Base-by-base conservation (phyloP, 371 early-diverging fungal species). In the Aphelidium insulamus region DNA sequence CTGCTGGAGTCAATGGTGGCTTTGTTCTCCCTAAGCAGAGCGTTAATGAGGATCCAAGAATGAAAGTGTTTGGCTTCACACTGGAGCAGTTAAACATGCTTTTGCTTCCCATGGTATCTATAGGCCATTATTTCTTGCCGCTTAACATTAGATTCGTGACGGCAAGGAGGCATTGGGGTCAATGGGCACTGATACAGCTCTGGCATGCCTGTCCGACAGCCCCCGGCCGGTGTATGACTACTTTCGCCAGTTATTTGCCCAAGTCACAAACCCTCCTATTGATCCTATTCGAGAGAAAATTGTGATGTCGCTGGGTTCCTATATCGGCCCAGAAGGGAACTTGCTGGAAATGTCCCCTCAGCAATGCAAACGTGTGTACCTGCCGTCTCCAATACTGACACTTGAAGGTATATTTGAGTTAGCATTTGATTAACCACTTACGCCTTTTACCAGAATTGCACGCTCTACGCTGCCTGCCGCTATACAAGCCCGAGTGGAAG, bases 241-340 rank as follows among this genome's bases (percentile, higher is more conserved):
- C 61, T 87, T 94, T 59, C 72, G 88, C 22, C 79, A 94, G 56
- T 59, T 91, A 14, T 88, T 90, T 41, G 95, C 95, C 18, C 95
- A 94, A 54, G 95, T 91, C 30, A 87, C 88, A 33, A 87, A 92
- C 43, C 84, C 84, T 38, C 90, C 95, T 11, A 91, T 94, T 37
- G 95, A 94, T 59, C 91, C 95, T 21, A 90, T 94, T 47, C 85
- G 95, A 46, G 91, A 94, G 55, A 76, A 77, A 39, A 78, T 91
- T 41, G 87, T 91, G 58, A 94, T 91, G 92, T 79, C 82, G 11
- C 66, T 90, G 23, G 72, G 77, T 30, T 87, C 88, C 60, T 78
- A 80, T 50, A 67, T 94, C 15, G 95, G 95, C 22, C 84, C 91
- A 6, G 80, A 80, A 49, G 87, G 87, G 30, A 94, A 91, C 44